phyloP scores from a whole-genome alignment of 345 rosid species.

The Salix koriyanagi region DNA sequence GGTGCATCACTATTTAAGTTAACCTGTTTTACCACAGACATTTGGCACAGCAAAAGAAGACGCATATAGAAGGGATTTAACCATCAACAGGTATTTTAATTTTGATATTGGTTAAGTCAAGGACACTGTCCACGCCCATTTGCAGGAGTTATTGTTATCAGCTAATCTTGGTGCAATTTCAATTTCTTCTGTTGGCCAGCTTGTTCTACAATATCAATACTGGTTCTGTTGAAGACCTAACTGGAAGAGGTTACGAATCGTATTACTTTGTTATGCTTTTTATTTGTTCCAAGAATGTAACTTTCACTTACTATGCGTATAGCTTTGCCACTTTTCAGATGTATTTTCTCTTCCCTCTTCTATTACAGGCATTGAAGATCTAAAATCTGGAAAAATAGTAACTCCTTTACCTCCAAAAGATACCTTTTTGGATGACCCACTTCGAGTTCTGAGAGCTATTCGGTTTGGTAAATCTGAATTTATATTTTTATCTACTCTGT shows the following conservation, averaged over 20 bases:
- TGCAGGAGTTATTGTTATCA: neutral
- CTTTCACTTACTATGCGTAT: constrained; percentile 7
- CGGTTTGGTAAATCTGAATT: constrained; percentile 68
- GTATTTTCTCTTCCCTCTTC: neutral
- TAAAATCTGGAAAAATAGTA: constrained; percentile 72
- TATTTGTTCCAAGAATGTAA: neutral
- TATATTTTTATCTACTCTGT: neutral
- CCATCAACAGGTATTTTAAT: constrained; percentile 73
- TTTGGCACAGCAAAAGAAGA: constrained; percentile 96
- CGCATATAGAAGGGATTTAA: constrained; percentile 87
- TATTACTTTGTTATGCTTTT: constrained; percentile 5
- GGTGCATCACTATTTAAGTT: neutral
- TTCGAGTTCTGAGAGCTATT: constrained; percentile 92
- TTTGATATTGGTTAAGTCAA: neutral
- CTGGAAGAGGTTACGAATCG: constrained; percentile 63
- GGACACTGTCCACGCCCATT: neutral
- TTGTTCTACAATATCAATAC: constrained; percentile 87
- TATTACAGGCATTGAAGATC: constrained; percentile 66
- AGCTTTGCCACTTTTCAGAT: neutral
- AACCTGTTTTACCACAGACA: constrained; percentile 36
- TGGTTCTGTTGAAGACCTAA: constrained; percentile 70
- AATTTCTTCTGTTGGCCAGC: constrained; percentile 42
- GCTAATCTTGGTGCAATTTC: neutral
- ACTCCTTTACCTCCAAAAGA: constrained; percentile 85
- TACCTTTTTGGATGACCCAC: constrained; percentile 93